A percentile compares a stretch with the other conserved stretches of the same genome.
These are phyloP conservation scores for Apiospora rasikravindrae DNA, from an alignment of 2,329 filamentous ascomycete species.

Conservation along the genomic window DNA sequence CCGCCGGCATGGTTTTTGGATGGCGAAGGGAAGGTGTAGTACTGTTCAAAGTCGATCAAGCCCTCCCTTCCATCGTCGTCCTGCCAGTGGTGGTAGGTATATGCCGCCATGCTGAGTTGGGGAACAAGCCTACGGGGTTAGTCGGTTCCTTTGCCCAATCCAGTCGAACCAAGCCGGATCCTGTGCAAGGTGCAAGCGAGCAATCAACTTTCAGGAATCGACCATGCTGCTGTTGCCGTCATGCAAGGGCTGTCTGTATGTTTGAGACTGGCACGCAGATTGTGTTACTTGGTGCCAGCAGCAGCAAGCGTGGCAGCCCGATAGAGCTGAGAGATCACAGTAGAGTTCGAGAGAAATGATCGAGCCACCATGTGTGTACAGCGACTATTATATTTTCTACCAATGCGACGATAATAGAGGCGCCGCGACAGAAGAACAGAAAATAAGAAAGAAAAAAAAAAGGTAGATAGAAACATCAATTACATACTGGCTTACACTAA, in stretches of 20 bases:
- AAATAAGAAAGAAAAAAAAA: neutral
- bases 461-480: neutral
- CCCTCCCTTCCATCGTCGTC: conserved; percentile 1
- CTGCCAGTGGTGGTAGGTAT: conserved; percentile 1
- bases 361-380: neutral
- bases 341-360: neutral
- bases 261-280: neutral
- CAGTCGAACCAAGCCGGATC: neutral
- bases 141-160: neutral
- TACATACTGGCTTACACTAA: neutral
- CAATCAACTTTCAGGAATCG: neutral
- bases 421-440: neutral
- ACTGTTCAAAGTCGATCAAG: conserved; percentile 2
- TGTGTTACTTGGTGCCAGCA: neutral
- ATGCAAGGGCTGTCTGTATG: neutral
- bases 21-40: neutral
- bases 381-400: neutral
- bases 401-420: neutral
- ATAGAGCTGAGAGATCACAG: neutral
- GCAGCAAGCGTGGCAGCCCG: neutral
- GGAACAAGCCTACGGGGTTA: conserved; percentile 11
- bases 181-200: neutral
- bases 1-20: neutral
- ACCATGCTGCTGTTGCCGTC: neutral
- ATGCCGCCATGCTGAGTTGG: conserved; percentile 4